Evolutionary conservation across 2,329 filamentous ascomycete species (phyloP).

Genomic region (Catunica adiposa): DNA sequence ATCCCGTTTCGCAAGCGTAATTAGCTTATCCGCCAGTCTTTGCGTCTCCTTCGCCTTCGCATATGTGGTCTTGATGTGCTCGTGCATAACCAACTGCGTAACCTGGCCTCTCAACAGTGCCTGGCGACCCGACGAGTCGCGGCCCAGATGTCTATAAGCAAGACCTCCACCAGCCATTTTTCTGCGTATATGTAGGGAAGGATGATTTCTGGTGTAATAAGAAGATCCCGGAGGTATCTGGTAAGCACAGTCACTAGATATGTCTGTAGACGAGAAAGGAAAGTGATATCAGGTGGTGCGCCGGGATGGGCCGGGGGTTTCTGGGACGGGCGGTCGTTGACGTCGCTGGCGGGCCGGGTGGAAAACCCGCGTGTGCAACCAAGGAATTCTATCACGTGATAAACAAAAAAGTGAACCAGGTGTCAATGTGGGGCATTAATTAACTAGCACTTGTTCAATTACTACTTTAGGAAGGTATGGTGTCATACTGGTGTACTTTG

Average conservation of each 20-base stretch:
- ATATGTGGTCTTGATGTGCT: conserved; percentile 89
- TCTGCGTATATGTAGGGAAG: background rate
- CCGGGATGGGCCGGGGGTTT: background rate
- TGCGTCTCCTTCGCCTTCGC: conserved; percentile 96
- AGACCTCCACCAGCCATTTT: conserved; percentile 70
- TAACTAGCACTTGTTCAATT: background rate
- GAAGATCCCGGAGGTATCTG: background rate
- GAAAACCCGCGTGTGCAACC: background rate
- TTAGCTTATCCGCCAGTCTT: conserved; percentile 79
- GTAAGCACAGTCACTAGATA: too few relatives aligned
- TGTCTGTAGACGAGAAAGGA: too few relatives aligned
- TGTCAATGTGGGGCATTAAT: background rate
- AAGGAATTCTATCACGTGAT: background rate
- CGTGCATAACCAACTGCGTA: conserved; percentile 82
- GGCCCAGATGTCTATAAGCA: conserved; percentile 79
- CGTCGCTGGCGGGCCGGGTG: background rate
- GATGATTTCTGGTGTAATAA: background rate
- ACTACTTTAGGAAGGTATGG: background rate
- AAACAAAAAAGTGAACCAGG: background rate
- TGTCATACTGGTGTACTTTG: background rate
- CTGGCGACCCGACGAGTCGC: conserved; percentile 72
- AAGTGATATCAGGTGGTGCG: background rate
- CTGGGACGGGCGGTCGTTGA: background rate
- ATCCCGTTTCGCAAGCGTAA: conserved; percentile 85
- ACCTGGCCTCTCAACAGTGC: conserved; percentile 91